A percentile compares a stretch with the other conserved stretches of the same genome.
These are phyloP conservation scores for Taphrina flavorubra DNA, from an alignment of 1,139 yeast genomes.

Conservation along the genomic window DNA sequence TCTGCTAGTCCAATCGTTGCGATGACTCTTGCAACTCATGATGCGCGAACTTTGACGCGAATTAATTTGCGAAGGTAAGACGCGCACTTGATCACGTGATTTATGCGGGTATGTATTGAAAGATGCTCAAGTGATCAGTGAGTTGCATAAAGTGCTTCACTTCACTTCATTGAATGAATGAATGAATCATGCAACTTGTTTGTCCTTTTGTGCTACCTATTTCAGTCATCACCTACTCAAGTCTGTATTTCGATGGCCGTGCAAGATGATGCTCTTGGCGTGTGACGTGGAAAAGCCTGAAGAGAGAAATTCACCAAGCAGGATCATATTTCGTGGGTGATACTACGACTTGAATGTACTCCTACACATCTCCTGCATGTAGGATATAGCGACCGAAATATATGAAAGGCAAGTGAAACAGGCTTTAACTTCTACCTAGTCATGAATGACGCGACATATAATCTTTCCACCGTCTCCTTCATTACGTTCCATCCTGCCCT, in stretches of 20 bases:
- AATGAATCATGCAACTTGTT: too few species aligned
- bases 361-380: too few species aligned
- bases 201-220: too few species aligned
- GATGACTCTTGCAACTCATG: background rate
- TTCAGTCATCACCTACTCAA: too few species aligned
- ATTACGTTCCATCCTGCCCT: slow-evolving; percentile 50
- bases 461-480: slow-evolving; percentile 50
- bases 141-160: too few species aligned
- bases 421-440: too few species aligned
- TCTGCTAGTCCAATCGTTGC: background rate
- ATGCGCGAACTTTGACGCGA: slow-evolving; percentile 9
- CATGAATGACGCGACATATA: slow-evolving; percentile 46
- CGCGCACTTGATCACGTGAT: slow-evolving; percentile 9
- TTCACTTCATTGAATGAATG: too few species aligned
- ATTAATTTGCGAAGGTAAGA: background rate
- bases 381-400: too few species aligned
- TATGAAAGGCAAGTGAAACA: too few species aligned
- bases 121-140: background rate
- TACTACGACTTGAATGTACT: too few species aligned
- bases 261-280: background rate
- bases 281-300: background rate
- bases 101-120: background rate
- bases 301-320: background rate
- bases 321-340: too few species aligned
- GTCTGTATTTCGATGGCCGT: too few species aligned